These are phyloP conservation scores for Trichosanthes truncata DNA, from an alignment of 306 rosid species.

Conservation along the genomic window DNA sequence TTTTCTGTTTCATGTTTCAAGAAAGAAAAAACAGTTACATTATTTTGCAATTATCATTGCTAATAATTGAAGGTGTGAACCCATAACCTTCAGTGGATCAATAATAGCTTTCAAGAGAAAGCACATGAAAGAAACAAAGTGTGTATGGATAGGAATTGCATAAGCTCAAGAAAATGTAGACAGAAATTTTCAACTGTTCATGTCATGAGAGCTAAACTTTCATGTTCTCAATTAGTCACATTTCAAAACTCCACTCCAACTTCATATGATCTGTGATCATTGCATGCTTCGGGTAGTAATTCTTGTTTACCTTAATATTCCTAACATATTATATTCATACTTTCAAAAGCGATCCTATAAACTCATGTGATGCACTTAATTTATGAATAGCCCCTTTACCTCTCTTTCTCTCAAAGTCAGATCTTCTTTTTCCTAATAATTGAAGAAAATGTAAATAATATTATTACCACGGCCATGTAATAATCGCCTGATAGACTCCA, in stretches of 20 bases:
- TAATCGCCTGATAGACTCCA: constrained; percentile 51
- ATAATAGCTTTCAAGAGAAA: neutral
- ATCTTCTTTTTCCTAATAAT: neutral
- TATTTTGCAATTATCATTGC: neutral
- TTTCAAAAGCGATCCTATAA: neutral
- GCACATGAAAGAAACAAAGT: neutral
- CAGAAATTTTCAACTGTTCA: neutral
- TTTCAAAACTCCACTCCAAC: neutral
- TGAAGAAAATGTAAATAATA: neutral
- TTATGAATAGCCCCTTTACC: neutral
- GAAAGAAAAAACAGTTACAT: neutral
- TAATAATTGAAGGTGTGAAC: neutral
- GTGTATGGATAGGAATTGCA: neutral
- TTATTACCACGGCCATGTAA: constrained; percentile 45
- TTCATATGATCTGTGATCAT: neutral
- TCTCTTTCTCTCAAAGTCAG: neutral
- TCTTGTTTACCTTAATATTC: neutral
- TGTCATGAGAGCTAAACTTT: neutral
- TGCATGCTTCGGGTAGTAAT: neutral
- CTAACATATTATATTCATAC: neutral
- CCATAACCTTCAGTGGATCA: neutral
- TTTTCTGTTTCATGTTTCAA: neutral
- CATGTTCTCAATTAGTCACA: neutral
- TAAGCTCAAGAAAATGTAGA: neutral
- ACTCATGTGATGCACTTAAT: neutral